Evolutionary conservation across 768 basidiomycete genomes (phyloP).

Genomic region (Gyrodon lividus): DNA sequence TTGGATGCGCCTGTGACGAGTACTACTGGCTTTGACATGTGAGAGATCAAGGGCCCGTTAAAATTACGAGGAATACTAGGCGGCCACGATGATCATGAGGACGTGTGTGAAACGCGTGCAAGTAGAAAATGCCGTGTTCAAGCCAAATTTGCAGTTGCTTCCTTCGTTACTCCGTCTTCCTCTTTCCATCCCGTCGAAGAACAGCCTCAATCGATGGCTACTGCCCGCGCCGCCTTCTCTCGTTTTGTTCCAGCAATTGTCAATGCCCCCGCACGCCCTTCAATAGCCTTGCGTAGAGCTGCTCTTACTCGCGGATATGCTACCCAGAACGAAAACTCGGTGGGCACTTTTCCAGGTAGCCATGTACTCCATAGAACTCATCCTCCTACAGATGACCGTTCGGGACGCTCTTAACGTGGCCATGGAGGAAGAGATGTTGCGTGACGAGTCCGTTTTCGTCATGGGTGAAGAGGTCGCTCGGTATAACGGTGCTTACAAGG

Average conservation of each 20-base stretch:
- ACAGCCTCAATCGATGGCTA: constrained; percentile 51
- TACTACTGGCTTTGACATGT: constrained; percentile 52
- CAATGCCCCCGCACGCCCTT: constrained; percentile 42
- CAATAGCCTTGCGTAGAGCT: constrained; percentile 41
- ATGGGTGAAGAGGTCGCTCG: constrained; percentile 97
- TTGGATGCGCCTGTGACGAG: constrained; percentile 86
- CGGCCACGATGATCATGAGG: too few relatives aligned
- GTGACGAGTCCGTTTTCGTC: constrained; percentile 93
- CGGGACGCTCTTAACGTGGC: constrained; percentile 97
- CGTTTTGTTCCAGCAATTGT: constrained; percentile 55
- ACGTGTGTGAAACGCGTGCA: too few relatives aligned
- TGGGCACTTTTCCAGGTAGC: constrained; percentile 32
- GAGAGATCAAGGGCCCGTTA: constrained; percentile 1
- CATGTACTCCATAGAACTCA: constrained; percentile 20
- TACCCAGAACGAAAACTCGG: constrained; percentile 51
- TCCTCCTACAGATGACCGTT: constrained; percentile 79
- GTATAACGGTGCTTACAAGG: constrained; percentile 98
- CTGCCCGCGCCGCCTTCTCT: constrained; percentile 57
- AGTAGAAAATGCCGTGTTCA: constrained; percentile 28
- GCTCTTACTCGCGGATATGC: constrained; percentile 62
- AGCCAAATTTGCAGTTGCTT: constrained; percentile 15
- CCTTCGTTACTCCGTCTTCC: constrained; percentile 12
- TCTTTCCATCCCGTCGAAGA: constrained; percentile 28
- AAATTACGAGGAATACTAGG: not conserved
- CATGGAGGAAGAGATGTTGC: constrained; percentile 99